phyloP scores from a whole-genome alignment of 2,329 filamentous ascomycete species.

The Hortaea werneckii region DNA sequence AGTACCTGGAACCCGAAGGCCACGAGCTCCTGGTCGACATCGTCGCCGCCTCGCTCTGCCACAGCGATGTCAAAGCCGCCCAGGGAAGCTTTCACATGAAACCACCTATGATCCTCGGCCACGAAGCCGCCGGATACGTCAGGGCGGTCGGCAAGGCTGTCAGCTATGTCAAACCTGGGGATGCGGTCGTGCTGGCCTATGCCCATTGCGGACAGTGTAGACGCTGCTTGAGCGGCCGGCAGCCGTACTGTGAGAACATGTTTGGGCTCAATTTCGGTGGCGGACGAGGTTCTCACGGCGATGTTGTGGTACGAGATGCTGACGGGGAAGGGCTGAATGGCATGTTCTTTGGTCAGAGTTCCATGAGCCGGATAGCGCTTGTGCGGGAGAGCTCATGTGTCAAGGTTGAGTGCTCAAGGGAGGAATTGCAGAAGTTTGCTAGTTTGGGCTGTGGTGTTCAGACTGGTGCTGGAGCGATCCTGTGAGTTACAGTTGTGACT shows the following conservation, averaged over 20 bases:
- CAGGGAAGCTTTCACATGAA: constrained; percentile 13
- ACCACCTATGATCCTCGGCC: constrained; percentile 16
- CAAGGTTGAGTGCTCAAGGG: constrained; percentile 7
- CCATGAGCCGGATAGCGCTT: constrained; percentile 11
- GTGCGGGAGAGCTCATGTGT: constrained; percentile 10
- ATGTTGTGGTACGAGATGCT: constrained; percentile 5
- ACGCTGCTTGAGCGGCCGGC: constrained; percentile 6
- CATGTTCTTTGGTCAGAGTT: constrained; percentile 15
- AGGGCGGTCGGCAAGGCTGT: constrained; percentile 5
- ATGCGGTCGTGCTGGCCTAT: constrained; percentile 11
- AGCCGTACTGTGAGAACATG: constrained; percentile 12
- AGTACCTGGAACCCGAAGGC: constrained; percentile 5
- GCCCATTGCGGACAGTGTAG: constrained; percentile 11
- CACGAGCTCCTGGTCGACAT: constrained; percentile 13
- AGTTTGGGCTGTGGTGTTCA: constrained; percentile 15
- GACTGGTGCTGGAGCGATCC: constrained; percentile 15
- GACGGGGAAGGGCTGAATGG: constrained; percentile 7
- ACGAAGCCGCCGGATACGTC: constrained; percentile 15
- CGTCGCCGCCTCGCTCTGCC: constrained; percentile 13
- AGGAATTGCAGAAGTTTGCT: constrained; percentile 13
- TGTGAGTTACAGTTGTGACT: constrained; percentile 6
- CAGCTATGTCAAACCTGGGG: constrained; percentile 8
- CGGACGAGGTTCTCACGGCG: constrained; percentile 1
- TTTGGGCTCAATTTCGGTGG: constrained; percentile 11
- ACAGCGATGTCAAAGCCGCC: constrained; percentile 12